Evolutionary conservation across 2,329 filamentous ascomycete species (phyloP), one percentile per base, ranked within the genome.

Genomic region (Meredithiella fracta): DNA sequence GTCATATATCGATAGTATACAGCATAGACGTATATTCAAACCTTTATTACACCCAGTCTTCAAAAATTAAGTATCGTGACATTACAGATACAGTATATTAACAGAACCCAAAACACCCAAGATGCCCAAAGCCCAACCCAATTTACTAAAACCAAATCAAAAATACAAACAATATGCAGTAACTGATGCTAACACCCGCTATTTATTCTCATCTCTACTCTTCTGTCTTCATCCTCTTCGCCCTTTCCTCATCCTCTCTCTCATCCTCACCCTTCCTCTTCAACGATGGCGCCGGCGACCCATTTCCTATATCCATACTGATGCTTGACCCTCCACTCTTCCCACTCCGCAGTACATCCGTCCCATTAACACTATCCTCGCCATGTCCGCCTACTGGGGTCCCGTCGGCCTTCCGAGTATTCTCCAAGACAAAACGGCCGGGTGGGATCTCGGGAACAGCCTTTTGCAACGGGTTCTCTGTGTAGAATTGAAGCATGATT

Each of bases 401-500:
- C 72, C 3, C 71, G 47, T 47, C 54, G 8, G 38, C 51, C 14
- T 77, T 69, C 51, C 77, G 69, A 2, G 78, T 80, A 56, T 71
- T 74, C 62, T 79, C 76, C 47, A 81, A 69, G 58, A 71, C 70
- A 61, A 79, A 80, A 7, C 71, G 70, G 8, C 78, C 77, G 31
- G 76, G 79, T 23, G 50, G 23, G 67, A 75, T 59, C 63, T 74
- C 69, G 54, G 74, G 71, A 61, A 78, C 76, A 62, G 74, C 71
- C 66, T 79, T 79, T 60, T 72, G 71, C 57, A 81, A 70, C 50
- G 80, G 80, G 65, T 83, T 83, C 65, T 83, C 79, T 44, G 68
- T 70, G 65, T 82, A 83, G 63, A 82, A 83, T 59, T 78, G 79
- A 37, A 80, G 78, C 73, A 96, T 85, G 55, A 86, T 75, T 55